Conservation (phyloP, 202 grass and related monocot genomes). For the Digitaria exilis region DNA sequence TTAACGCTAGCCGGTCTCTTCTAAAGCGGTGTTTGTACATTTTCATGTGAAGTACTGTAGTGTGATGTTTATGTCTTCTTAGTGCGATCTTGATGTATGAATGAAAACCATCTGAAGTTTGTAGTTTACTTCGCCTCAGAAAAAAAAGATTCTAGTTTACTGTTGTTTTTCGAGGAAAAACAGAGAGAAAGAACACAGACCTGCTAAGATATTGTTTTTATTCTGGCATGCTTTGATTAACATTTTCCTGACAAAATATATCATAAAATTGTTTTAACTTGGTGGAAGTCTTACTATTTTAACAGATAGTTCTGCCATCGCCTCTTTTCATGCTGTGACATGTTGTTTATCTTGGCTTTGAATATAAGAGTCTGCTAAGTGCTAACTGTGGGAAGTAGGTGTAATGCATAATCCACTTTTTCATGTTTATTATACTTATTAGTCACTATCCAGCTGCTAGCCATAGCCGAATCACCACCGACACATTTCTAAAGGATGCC, state of each 20-base stretch:
- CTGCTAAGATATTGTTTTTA: conserved; percentile 33
- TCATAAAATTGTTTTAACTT: not conserved
- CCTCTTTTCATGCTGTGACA: conserved; percentile 9
- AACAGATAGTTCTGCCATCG: conserved; percentile 29
- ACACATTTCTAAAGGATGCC: not conserved
- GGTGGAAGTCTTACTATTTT: conserved; percentile 11
- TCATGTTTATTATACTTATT: not conserved
- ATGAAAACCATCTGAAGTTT: conserved; percentile 27
- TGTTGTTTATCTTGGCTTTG: conserved; percentile 41
- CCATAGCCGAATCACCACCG: not conserved
- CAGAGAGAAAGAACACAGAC: not conserved
- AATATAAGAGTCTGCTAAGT: conserved; percentile 25
- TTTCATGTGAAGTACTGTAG: conserved; percentile 5
- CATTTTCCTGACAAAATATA: not conserved
- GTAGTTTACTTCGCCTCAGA: not conserved
- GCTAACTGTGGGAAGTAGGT: conserved; percentile 13
- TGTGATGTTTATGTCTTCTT: conserved; percentile 10
- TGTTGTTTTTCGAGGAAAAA: not conserved
- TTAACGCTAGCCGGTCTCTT: conserved; percentile 26
- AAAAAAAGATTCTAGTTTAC: conserved; percentile 8
- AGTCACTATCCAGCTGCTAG: conserved; percentile 26
- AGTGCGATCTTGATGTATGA: conserved; percentile 6
- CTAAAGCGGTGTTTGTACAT: not conserved
- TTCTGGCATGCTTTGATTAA: conserved; percentile 13
- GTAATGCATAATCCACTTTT: not conserved